These are phyloP conservation scores for Salvia miltiorrhiza DNA, from an alignment of 257 asterid genomes.

Conservation along the genomic window DNA sequence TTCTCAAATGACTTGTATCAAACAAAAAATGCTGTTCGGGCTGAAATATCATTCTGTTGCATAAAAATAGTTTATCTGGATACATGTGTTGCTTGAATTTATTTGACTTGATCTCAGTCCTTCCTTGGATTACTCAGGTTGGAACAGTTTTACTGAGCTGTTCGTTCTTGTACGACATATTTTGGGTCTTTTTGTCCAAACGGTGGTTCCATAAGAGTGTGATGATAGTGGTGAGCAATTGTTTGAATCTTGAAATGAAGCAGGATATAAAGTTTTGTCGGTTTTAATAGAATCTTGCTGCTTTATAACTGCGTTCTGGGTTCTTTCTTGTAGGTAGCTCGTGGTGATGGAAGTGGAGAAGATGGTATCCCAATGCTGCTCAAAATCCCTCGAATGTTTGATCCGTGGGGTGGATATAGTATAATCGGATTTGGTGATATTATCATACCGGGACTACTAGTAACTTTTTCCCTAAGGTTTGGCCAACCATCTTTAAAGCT, in stretches of 20 bases:
- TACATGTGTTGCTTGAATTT: not conserved
- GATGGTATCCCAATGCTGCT: conserved; percentile 85
- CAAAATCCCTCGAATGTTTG: conserved; percentile 77
- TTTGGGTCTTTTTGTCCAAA: conserved; percentile 86
- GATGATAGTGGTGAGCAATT: conserved; percentile 78
- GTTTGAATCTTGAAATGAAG: conserved; percentile 9
- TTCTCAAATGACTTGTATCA: not conserved
- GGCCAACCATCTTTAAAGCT: not conserved
- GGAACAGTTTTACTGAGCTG: conserved; percentile 80
- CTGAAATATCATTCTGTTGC: not conserved
- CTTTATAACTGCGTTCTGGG: conserved; percentile 11
- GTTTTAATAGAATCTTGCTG: not conserved
- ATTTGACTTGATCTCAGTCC: conserved; percentile 5
- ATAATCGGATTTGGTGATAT: conserved; percentile 83
- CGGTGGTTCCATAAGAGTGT: conserved; percentile 82
- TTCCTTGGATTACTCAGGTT: conserved; percentile 49
- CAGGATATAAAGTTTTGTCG: not conserved
- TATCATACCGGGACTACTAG: conserved; percentile 69
- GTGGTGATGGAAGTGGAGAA: conserved; percentile 88
- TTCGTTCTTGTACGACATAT: conserved; percentile 84
- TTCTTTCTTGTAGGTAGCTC: conserved; percentile 57
- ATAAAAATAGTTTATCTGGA: not conserved
- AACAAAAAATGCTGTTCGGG: not conserved
- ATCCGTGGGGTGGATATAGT: conserved; percentile 88
- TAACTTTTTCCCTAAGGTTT: conserved; percentile 53